Conservation (phyloP, 2,329 filamentous ascomycete genomes). For the Colletotrichum sp. region DNA sequence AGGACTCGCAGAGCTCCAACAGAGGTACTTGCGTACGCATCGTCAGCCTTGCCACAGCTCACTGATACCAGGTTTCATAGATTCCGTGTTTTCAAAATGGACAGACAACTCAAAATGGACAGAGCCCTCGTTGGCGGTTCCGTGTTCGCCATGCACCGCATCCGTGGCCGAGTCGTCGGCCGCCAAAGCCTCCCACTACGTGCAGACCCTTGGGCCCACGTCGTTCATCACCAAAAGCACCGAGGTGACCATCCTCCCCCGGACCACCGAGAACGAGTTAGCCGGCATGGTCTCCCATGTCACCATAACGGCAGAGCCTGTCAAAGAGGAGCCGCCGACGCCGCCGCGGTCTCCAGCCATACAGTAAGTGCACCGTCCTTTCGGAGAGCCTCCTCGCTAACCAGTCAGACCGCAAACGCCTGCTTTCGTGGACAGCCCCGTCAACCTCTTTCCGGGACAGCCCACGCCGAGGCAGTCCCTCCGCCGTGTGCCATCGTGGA, state of each 20-base stretch:
- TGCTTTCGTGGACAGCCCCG: constrained; percentile 10
- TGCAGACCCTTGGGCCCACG: constrained; percentile 45
- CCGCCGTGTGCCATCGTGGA: constrained; percentile 19
- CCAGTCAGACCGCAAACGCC: neutral
- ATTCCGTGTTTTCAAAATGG: constrained; percentile 51
- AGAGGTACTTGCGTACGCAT: constrained; percentile 32
- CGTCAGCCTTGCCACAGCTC: constrained; percentile 16
- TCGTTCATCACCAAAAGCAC: constrained; percentile 48
- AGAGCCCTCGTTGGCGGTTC: constrained; percentile 27
- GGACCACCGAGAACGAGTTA: constrained; percentile 34
- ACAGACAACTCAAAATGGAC: constrained; percentile 32
- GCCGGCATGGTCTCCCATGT: constrained; percentile 40
- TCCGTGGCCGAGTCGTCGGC: constrained; percentile 32
- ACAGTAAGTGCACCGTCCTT: constrained; percentile 27
- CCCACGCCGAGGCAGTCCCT: neutral
- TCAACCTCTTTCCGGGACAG: constrained; percentile 18
- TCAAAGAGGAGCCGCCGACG: constrained; percentile 30
- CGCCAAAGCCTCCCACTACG: constrained; percentile 33
- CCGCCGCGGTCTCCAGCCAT: constrained; percentile 32
- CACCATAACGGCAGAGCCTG: constrained; percentile 37
- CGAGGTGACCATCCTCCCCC: constrained; percentile 39
- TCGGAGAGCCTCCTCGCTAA: neutral
- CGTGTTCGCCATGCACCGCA: constrained; percentile 36
- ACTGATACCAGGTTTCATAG: constrained; percentile 30
- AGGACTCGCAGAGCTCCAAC: constrained; percentile 26